Evolutionary conservation across 1,284 basidiomycete species (phyloP).

Genomic region (Xanthoconium separans): DNA sequence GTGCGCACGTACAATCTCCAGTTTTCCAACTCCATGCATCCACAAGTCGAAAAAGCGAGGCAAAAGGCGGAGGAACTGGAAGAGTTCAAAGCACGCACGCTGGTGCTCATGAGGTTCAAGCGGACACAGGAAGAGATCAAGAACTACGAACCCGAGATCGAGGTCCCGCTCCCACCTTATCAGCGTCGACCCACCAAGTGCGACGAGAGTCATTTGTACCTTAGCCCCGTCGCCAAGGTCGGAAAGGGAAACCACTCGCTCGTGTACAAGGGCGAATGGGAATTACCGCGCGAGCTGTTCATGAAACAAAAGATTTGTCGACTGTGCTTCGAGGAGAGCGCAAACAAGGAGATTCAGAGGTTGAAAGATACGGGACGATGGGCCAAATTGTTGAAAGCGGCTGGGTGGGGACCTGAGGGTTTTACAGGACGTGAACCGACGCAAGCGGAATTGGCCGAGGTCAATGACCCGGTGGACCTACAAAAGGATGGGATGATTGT

Average conservation of each 20-base stretch:
- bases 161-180: slow-evolving; percentile 23
- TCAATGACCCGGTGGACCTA: neutral
- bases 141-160: slow-evolving; percentile 21
- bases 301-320: slow-evolving; percentile 17
- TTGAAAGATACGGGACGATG: slow-evolving; percentile 26
- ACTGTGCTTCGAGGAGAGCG: slow-evolving; percentile 24
- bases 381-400: slow-evolving; percentile 14
- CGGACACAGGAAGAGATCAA: slow-evolving; percentile 16
- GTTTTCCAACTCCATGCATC: neutral
- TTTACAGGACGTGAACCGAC: neutral
- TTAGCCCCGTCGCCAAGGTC: slow-evolving; percentile 32
- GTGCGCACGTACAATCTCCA: slow-evolving; percentile 19
- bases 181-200: slow-evolving; percentile 8
- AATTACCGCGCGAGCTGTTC: slow-evolving; percentile 40
- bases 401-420: slow-evolving; percentile 5
- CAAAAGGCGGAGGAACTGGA: slow-evolving; percentile 11
- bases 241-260: slow-evolving; percentile 43
- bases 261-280: slow-evolving; percentile 42
- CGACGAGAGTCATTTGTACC: slow-evolving; percentile 41
- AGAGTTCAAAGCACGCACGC: slow-evolving; percentile 15
- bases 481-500: slow-evolving; percentile 15
- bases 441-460: slow-evolving; percentile 1
- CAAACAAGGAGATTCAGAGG: slow-evolving; percentile 14
- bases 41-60: neutral
- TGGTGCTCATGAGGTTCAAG: slow-evolving; percentile 17